A percentile compares a stretch with the other conserved stretches of the same genome.
Evolutionary conservation across 1,139 yeast genomes (phyloP).

Genomic region (Taphrina confusa): DNA sequence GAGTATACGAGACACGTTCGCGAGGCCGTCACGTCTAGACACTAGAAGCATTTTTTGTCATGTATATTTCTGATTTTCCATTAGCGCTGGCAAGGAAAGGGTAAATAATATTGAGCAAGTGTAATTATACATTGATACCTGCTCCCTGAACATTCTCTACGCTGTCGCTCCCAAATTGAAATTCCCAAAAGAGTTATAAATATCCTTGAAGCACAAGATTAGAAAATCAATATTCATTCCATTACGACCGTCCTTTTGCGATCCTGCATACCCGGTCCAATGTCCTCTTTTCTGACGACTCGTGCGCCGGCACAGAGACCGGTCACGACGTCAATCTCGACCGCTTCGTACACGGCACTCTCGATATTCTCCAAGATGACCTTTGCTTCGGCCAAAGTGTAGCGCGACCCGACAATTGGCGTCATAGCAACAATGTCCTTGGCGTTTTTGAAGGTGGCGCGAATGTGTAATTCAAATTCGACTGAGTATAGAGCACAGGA

Average conservation of each 20-base stretch:
- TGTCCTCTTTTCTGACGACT: conserved; percentile 11
- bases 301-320: conserved; percentile 6
- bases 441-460: conserved; percentile 31
- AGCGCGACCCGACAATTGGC: conserved; percentile 28
- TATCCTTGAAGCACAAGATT: background rate
- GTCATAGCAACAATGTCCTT: conserved; percentile 16
- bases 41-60: too few relatives aligned
- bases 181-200: background rate
- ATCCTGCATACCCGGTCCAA: conserved; percentile 5
- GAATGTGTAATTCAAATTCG: conserved; percentile 7
- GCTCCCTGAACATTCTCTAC: background rate
- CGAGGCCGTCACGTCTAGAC: background rate
- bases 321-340: conserved; percentile 4
- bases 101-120: background rate
- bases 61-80: too few relatives aligned
- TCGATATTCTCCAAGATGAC: conserved; percentile 30
- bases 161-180: conserved; percentile 7
- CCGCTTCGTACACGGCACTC: conserved; percentile 13
- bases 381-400: conserved; percentile 15
- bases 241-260: conserved; percentile 8
- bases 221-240: conserved; percentile 2
- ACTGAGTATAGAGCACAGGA: conserved; percentile 16
- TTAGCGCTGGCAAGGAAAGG: too few relatives aligned
- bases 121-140: too few relatives aligned
- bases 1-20: conserved; percentile 6